Evolutionary conservation across 495 filamentous ascomycete species (phyloP).

Genomic region (Oidiodendron maius): DNA sequence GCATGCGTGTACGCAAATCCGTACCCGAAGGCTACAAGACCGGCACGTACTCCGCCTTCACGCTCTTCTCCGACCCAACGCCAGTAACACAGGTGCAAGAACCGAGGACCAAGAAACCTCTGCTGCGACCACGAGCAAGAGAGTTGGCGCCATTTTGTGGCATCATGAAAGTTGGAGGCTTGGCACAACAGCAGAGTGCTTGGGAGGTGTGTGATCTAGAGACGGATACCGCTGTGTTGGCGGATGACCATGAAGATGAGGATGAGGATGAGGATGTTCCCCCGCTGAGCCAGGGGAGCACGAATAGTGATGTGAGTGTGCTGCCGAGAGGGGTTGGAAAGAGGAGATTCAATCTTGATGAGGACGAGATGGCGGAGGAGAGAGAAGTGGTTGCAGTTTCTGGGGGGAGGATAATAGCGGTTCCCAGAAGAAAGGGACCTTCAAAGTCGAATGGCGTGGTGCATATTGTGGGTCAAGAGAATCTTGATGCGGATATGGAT

Average conservation of each 20-base stretch:
- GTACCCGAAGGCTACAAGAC: slow-evolving; percentile 92
- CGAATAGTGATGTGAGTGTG: slow-evolving; percentile 8
- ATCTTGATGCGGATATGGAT: slow-evolving; percentile 26
- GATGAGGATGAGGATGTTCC: slow-evolving; percentile 16
- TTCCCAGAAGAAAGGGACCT: slow-evolving; percentile 29
- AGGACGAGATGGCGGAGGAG: slow-evolving; percentile 13
- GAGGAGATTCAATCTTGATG: slow-evolving; percentile 19
- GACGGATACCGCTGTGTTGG: not conserved
- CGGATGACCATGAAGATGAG: slow-evolving; percentile 5
- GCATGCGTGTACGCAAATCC: slow-evolving; percentile 88
- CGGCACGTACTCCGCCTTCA: slow-evolving; percentile 38
- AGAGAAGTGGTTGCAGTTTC: not conserved
- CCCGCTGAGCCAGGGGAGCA: slow-evolving; percentile 15
- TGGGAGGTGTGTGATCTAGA: not conserved
- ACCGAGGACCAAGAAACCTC: slow-evolving; percentile 8
- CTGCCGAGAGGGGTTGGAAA: slow-evolving; percentile 10
- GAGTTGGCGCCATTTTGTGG: slow-evolving; percentile 77
- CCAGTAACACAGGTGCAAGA: not conserved
- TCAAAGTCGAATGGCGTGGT: slow-evolving; percentile 6
- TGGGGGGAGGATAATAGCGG: slow-evolving; percentile 15
- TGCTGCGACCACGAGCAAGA: slow-evolving; percentile 26
- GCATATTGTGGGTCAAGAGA: slow-evolving; percentile 20
- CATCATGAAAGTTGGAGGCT: slow-evolving; percentile 56
- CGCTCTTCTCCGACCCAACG: slow-evolving; percentile 34
- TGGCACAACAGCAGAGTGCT: slow-evolving; percentile 10